Conservation (phyloP, 176 grass and related monocot species). For the Aegilops bicornis region DNA sequence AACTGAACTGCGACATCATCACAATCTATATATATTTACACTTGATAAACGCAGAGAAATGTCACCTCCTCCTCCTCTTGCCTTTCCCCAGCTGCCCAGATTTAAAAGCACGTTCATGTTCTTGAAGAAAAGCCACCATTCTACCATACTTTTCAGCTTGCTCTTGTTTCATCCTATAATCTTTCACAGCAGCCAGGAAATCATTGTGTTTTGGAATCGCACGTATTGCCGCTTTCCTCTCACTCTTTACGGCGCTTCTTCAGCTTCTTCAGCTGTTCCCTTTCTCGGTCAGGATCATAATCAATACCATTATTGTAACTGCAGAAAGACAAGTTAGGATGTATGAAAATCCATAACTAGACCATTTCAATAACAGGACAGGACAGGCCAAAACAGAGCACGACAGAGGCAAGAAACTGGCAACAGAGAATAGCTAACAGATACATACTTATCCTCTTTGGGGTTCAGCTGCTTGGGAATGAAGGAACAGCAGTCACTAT, state of each 20-base stretch:
- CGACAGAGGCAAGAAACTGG: neutral
- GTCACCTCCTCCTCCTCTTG: conserved; percentile 67
- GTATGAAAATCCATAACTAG: neutral
- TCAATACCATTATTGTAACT: conserved; percentile 87
- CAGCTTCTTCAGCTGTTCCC: conserved; percentile 70
- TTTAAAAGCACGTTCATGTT: conserved; percentile 78
- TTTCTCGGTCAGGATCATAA: conserved; percentile 86
- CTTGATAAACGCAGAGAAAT: conserved; percentile 2
- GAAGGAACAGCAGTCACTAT: conserved; percentile 36
- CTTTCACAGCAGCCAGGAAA: conserved; percentile 60
- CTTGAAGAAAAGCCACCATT: conserved; percentile 65
- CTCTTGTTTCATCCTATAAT: conserved; percentile 57
- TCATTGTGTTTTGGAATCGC: conserved; percentile 67
- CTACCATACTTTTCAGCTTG: conserved; percentile 52
- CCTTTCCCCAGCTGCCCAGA: conserved; percentile 84
- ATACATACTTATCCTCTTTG: conserved; percentile 80
- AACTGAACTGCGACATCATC: neutral
- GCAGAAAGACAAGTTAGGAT: conserved; percentile 27
- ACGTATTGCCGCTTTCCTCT: conserved; percentile 55
- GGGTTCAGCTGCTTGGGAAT: conserved; percentile 65
- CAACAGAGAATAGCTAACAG: conserved; percentile 22
- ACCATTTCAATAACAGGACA: conserved; percentile 5
- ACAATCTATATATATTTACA: conserved; percentile 20
- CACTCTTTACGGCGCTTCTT: conserved; percentile 67
- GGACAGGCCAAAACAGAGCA: neutral